Percentiles rank a stretch among this genome's conserved stretches.
Conservation (phyloP, 768 basidiomycete species). For the Rhizopogon vesiculosus region DNA sequence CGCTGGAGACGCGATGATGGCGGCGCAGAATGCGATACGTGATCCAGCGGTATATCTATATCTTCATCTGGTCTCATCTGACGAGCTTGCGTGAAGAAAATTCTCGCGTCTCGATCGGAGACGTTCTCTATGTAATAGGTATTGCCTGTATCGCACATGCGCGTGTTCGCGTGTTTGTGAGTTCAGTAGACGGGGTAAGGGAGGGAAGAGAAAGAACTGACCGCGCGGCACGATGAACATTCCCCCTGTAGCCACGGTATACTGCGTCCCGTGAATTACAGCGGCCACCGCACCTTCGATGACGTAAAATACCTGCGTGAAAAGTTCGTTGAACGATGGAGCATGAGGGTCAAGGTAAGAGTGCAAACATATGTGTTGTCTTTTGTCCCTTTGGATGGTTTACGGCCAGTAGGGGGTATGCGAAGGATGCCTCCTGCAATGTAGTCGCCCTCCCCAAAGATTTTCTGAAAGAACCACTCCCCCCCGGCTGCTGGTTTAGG, state of each 20-base stretch:
- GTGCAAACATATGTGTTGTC: constrained; percentile 87
- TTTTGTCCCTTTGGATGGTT: constrained; percentile 83
- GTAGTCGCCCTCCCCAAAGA: constrained; percentile 88
- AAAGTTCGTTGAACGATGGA: background rate
- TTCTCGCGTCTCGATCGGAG: constrained; percentile 64
- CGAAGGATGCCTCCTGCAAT: constrained; percentile 86
- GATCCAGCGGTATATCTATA: constrained; percentile 13
- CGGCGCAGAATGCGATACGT: constrained; percentile 24
- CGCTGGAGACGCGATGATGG: constrained; percentile 23
- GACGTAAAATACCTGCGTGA: constrained; percentile 64
- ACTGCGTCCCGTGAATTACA: constrained; percentile 73
- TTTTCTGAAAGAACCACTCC: constrained; percentile 84
- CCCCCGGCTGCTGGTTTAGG: constrained; percentile 57
- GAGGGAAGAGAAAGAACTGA: constrained; percentile 24
- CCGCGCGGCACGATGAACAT: constrained; percentile 92
- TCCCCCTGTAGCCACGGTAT: constrained; percentile 75
- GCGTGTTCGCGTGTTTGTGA: background rate
- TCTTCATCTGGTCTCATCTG: constrained; percentile 34
- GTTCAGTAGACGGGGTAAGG: background rate
- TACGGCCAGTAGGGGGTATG: constrained; percentile 75
- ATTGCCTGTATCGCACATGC: constrained; percentile 54
- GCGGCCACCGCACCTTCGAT: constrained; percentile 88
- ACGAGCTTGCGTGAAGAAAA: constrained; percentile 92
- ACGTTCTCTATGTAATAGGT: constrained; percentile 90
- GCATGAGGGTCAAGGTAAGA: background rate